Evolutionary conservation across 306 rosid species (phyloP).

Genomic region (Senna tora): DNA sequence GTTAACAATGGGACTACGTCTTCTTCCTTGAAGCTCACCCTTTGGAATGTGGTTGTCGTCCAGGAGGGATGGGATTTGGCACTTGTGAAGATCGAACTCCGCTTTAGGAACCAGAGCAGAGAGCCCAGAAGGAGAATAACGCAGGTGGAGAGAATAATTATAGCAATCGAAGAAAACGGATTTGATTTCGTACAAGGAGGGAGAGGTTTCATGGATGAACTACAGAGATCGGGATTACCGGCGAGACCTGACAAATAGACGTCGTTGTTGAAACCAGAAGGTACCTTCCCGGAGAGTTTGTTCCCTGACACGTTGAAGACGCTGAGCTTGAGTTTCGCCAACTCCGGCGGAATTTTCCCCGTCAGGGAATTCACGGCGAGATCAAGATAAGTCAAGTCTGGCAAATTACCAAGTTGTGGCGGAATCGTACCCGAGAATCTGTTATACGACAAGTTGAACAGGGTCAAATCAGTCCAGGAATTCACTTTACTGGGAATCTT

Average conservation of each 20-base stretch:
- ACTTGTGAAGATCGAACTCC: slow-evolving; percentile 31
- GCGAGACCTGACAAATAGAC: slow-evolving; percentile 46
- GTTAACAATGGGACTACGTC: slow-evolving; percentile 58
- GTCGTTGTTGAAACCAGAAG: slow-evolving; percentile 52
- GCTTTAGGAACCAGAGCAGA: slow-evolving; percentile 50
- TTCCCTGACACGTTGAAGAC: slow-evolving; percentile 68
- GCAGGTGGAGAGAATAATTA: slow-evolving; percentile 39
- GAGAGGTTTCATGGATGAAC: slow-evolving; percentile 51
- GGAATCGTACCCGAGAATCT: slow-evolving; percentile 66
- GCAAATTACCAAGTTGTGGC: slow-evolving; percentile 55
- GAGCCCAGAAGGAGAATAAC: slow-evolving; percentile 49
- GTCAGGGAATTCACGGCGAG: slow-evolving; percentile 62
- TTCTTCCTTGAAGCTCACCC: slow-evolving; percentile 59
- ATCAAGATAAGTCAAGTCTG: slow-evolving; percentile 63
- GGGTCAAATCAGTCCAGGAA: slow-evolving; percentile 62
- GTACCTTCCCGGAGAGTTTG: slow-evolving; percentile 62
- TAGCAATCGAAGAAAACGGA: slow-evolving; percentile 38
- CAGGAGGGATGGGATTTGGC: slow-evolving; percentile 45
- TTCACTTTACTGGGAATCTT: slow-evolving; percentile 54
- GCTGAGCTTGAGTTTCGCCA: slow-evolving; percentile 62
- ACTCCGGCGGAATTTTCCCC: slow-evolving; percentile 66
- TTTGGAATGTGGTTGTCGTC: slow-evolving; percentile 60
- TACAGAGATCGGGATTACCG: slow-evolving; percentile 72
- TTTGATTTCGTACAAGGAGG: slow-evolving; percentile 52
- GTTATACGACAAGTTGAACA: slow-evolving; percentile 66